Conservation (phyloP, 768 basidiomycete genomes). For the Cystobasidium tubakii region DNA sequence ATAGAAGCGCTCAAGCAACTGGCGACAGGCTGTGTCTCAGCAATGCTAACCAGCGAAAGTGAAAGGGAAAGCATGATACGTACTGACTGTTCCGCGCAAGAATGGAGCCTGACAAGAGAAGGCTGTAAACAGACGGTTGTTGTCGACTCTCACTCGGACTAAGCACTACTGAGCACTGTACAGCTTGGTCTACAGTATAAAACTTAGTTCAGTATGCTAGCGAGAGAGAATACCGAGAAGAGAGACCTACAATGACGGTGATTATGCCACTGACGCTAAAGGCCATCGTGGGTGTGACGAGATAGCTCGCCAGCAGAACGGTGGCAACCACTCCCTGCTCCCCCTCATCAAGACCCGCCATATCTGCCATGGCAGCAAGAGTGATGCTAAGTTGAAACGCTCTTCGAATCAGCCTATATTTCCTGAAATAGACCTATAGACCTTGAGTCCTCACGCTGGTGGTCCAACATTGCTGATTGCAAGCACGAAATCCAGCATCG, state of each 20-base stretch:
- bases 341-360: conserved; percentile 16
- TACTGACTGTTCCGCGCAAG: too few relatives aligned
- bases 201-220: neutral
- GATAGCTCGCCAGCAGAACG: conserved; percentile 26
- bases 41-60: too few relatives aligned
- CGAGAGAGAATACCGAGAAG: neutral
- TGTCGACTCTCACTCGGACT: too few relatives aligned
- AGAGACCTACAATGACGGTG: neutral
- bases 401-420: neutral
- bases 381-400: neutral
- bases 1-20: too few relatives aligned
- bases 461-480: conserved; percentile 27
- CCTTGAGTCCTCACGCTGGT: conserved; percentile 32
- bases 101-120: too few relatives aligned
- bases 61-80: too few relatives aligned
- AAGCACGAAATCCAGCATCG: conserved; percentile 34
- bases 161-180: too few relatives aligned
- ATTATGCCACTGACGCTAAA: conserved; percentile 20
- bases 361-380: conserved; percentile 34
- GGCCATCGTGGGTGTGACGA: conserved; percentile 21
- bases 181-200: neutral
- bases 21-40: too few relatives aligned
- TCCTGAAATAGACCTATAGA: too few relatives aligned
- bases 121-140: too few relatives aligned
- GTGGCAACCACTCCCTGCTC: conserved; percentile 30